Evolutionary conservation across 108 stramenopile genomes (phyloP).

Genomic region (Chaetoceros tenuissimus): DNA sequence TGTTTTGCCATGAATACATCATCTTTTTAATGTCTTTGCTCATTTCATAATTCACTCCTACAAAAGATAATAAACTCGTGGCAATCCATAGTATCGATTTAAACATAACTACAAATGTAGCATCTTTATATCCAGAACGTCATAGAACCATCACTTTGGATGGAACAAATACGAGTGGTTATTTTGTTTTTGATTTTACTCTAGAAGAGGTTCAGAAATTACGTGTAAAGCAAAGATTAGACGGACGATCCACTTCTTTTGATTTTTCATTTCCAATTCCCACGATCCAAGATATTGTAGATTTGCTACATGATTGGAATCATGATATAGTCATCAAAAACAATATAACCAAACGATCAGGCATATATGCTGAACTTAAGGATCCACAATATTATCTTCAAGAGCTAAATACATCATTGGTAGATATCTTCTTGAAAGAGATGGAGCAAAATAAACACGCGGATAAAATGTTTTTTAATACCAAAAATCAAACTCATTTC

Average conservation of each 20-base stretch:
- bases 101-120: constrained; percentile 63
- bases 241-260: constrained; percentile 28
- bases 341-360: constrained; percentile 3
- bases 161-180: constrained; percentile 23
- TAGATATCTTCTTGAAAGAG: constrained; percentile 29
- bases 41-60: constrained; percentile 62
- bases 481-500: not conserved
- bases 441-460: constrained; percentile 17
- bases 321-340: constrained; percentile 12
- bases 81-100: constrained; percentile 62
- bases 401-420: constrained; percentile 18
- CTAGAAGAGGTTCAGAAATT: constrained; percentile 48
- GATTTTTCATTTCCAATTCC: constrained; percentile 53
- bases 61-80: constrained; percentile 37
- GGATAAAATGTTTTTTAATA: constrained; percentile 6
- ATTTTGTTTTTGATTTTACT: constrained; percentile 62
- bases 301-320: constrained; percentile 53
- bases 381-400: constrained; percentile 15
- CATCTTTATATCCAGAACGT: constrained; percentile 22
- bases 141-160: constrained; percentile 11
- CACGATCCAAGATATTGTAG: constrained; percentile 52
- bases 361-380: constrained; percentile 51
- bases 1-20: too few relatives aligned
- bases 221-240: constrained; percentile 35
- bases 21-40: too few relatives aligned